Conservation (phyloP, 495 filamentous ascomycete species). For the Hyaloscypha finlandica region DNA sequence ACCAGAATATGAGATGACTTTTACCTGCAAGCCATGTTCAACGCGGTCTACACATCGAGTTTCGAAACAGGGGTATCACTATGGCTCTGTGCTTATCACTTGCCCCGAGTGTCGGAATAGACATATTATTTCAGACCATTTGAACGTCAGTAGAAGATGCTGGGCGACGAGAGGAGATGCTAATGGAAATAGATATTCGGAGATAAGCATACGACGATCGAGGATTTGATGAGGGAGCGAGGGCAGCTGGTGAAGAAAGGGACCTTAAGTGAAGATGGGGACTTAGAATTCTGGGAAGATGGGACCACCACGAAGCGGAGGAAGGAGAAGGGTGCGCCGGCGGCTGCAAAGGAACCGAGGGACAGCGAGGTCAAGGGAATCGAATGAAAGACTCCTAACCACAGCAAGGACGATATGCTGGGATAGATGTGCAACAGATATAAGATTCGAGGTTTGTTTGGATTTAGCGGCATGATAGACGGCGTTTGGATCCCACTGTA, state of each 20-base stretch:
- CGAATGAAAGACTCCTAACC: background rate
- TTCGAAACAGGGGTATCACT: slow-evolving; percentile 91
- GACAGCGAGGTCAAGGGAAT: background rate
- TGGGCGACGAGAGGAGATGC: slow-evolving; percentile 14
- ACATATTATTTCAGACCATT: slow-evolving; percentile 90
- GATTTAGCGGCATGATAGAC: slow-evolving; percentile 17
- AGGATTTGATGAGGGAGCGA: slow-evolving; percentile 68
- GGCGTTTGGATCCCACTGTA: background rate
- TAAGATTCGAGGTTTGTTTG: background rate
- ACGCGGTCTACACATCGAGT: slow-evolving; percentile 74
- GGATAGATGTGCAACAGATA: background rate
- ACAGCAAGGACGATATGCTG: background rate
- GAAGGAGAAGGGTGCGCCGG: background rate
- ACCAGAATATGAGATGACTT: slow-evolving; percentile 79
- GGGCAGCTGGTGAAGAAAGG: slow-evolving; percentile 68
- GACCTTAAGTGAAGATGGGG: slow-evolving; percentile 53
- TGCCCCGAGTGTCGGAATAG: slow-evolving; percentile 82
- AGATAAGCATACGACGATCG: slow-evolving; percentile 64
- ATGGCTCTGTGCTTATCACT: slow-evolving; percentile 81
- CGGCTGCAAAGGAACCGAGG: background rate
- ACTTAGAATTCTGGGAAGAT: slow-evolving; percentile 73
- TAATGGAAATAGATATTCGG: slow-evolving; percentile 59
- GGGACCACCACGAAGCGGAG: slow-evolving; percentile 33
- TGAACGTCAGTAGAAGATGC: slow-evolving; percentile 47
- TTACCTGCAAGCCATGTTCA: slow-evolving; percentile 89